Base-by-base conservation (phyloP, 2,329 filamentous ascomycete genomes). In the Coniosporium tulheliwenetii region DNA sequence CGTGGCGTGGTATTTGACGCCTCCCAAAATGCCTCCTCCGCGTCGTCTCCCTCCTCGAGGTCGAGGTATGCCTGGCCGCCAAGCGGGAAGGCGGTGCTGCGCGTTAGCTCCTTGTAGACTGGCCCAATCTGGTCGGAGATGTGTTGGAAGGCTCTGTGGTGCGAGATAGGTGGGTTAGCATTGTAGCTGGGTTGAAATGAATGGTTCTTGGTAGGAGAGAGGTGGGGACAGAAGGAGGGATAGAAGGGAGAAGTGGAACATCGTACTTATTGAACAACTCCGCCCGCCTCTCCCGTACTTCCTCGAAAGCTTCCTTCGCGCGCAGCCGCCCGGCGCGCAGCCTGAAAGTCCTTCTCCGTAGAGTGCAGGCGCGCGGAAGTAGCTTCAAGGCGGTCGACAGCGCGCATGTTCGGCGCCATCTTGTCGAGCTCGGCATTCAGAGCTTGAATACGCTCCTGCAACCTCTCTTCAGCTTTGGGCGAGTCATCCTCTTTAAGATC, bases 1-100 rank as follows among this genome's bases (percentile, higher is more conserved):
- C 87, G 96, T 98, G 46, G 91, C 93, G 58, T 96, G 87, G 63
- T 98, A 98, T 57, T 94, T 95, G 63, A 98, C 86, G 30, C 91
- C 91, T 34, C 84, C 85, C 3, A 95, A 75, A 96, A 98, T 1
- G 91, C 91, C 54, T 93, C 89, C 47, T 94, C 86, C n/a, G 81
- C 84, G 58, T 98, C 89, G 19, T 26, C 19, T 26, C 19, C 19
- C 19, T 26, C 19, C 57, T 94, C 87, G 58, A 93, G 87, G 55
- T 95, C 87, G 38, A 98, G 77, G 56, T 94, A 70, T 47, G 77
- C 77, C 53, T 75, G 71, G 8, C 91, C 91, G 51, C 91, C 91
- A n/a, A 96, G 72, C 0, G 89, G 87, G 58, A 93, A 94, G n/a
- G 83, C 80, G 30, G 82, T 73, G 34, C 83, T 91, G 43, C 86